Conservation (phyloP, 495 filamentous ascomycete genomes). For the Margaritispora aquatica region DNA sequence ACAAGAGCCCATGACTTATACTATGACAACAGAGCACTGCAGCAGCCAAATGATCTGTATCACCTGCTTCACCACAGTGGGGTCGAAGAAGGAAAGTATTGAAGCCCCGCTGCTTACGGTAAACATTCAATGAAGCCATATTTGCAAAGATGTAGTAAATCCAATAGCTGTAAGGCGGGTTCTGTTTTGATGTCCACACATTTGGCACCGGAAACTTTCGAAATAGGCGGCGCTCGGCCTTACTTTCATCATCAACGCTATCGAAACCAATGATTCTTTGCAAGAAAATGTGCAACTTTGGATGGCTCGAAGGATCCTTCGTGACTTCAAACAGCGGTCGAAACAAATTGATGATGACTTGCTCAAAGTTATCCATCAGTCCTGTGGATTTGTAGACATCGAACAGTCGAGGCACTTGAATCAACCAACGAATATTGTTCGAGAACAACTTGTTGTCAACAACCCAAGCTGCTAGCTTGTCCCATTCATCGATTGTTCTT, state of each 20-base stretch:
- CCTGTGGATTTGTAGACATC: slow-evolving; percentile 89
- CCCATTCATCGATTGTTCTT: slow-evolving; percentile 88
- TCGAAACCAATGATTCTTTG: slow-evolving; percentile 96
- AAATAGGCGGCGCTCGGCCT: slow-evolving; percentile 83
- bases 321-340: slow-evolving; percentile 94
- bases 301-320: slow-evolving; percentile 75
- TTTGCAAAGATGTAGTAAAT: slow-evolving; percentile 96
- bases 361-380: slow-evolving; percentile 82
- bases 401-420: slow-evolving; percentile 91
- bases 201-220: slow-evolving; percentile 88
- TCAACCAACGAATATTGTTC: slow-evolving; percentile 94
- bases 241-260: slow-evolving; percentile 97
- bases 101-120: slow-evolving; percentile 86
- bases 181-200: slow-evolving; percentile 84
- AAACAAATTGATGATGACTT: slow-evolving; percentile 88
- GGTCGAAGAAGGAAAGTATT: slow-evolving; percentile 92
- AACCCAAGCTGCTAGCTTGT: slow-evolving; percentile 97
- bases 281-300: slow-evolving; percentile 90
- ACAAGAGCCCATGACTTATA: slow-evolving; percentile 89
- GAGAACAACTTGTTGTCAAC: slow-evolving; percentile 97
- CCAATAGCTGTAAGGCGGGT: slow-evolving; percentile 98
- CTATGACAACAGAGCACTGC: slow-evolving; percentile 93
- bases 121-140: slow-evolving; percentile 84
- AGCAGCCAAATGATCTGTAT: slow-evolving; percentile 91
- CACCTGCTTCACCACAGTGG: slow-evolving; percentile 94